Evolutionary conservation across 306 rosid genomes (phyloP).

Genomic region (Cucumis sativus): DNA sequence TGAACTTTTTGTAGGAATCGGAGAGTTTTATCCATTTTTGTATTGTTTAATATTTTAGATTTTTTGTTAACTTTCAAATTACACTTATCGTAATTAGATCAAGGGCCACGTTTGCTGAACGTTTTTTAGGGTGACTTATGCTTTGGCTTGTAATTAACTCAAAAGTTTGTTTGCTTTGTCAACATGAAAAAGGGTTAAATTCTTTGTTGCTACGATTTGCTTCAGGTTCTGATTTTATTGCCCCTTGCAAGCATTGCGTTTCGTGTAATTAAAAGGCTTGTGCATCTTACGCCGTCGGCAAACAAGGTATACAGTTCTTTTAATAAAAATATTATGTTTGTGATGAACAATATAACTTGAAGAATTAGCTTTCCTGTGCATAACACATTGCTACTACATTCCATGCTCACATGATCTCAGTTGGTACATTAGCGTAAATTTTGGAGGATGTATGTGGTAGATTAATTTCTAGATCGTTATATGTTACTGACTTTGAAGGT

Average conservation of each 20-base stretch:
- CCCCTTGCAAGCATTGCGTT: conserved; percentile 55
- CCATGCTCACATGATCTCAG: background rate
- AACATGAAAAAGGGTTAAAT: background rate
- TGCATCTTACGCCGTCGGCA: conserved; percentile 66
- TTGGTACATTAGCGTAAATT: background rate
- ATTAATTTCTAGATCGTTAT: background rate
- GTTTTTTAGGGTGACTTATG: background rate
- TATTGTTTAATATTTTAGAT: background rate
- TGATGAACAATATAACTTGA: background rate
- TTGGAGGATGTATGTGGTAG: background rate
- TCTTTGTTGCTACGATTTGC: conserved; percentile 8
- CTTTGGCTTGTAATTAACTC: background rate
- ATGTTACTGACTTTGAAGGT: background rate
- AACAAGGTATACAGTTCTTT: conserved; percentile 40
- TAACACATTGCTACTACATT: background rate
- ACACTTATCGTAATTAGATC: background rate
- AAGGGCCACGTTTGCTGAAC: background rate
- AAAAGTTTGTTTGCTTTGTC: background rate
- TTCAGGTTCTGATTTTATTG: conserved; percentile 73
- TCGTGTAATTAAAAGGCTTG: conserved; percentile 75
- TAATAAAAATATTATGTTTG: background rate
- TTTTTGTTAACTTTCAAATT: background rate
- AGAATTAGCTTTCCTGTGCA: background rate
- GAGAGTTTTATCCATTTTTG: background rate
- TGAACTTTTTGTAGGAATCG: background rate